Conservation (phyloP, 495 filamentous ascomycete genomes). For the Chaetomium tenue region DNA sequence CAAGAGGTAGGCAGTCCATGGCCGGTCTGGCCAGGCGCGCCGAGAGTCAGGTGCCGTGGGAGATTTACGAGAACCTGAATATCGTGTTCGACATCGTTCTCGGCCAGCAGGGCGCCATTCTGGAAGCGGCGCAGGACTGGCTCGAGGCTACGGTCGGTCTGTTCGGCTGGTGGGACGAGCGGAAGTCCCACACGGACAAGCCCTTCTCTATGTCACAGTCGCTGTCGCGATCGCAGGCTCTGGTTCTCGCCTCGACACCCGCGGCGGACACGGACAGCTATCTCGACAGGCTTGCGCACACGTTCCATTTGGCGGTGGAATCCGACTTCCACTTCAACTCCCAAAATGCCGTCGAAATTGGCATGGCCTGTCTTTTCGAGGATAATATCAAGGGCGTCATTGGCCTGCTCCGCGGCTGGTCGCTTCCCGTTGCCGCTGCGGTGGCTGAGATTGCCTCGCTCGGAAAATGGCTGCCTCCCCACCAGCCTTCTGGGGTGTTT, state of each 20-base stretch:
- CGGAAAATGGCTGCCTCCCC: constrained; percentile 68
- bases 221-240: constrained; percentile 46
- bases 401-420: constrained; percentile 72
- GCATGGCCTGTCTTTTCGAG: constrained; percentile 73
- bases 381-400: constrained; percentile 71
- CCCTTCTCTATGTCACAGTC: constrained; percentile 29
- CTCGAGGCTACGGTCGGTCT: constrained; percentile 77
- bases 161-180: constrained; percentile 85
- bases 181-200: constrained; percentile 48
- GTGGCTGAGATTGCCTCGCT: constrained; percentile 75
- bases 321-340: constrained; percentile 67
- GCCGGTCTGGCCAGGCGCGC: constrained; percentile 66
- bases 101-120: constrained; percentile 66
- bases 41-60: constrained; percentile 80
- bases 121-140: constrained; percentile 75
- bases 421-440: constrained; percentile 67
- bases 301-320: constrained; percentile 48
- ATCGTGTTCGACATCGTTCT: constrained; percentile 73
- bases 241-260: constrained; percentile 29
- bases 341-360: constrained; percentile 69
- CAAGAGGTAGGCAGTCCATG: constrained; percentile 39
- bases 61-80: constrained; percentile 75
- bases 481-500: constrained; percentile 38
- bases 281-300: constrained; percentile 48
- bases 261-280: constrained; percentile 39